These are phyloP conservation scores for Hordeum marinum DNA, from an alignment of 176 grass and related monocot species.

Conservation along the genomic window DNA sequence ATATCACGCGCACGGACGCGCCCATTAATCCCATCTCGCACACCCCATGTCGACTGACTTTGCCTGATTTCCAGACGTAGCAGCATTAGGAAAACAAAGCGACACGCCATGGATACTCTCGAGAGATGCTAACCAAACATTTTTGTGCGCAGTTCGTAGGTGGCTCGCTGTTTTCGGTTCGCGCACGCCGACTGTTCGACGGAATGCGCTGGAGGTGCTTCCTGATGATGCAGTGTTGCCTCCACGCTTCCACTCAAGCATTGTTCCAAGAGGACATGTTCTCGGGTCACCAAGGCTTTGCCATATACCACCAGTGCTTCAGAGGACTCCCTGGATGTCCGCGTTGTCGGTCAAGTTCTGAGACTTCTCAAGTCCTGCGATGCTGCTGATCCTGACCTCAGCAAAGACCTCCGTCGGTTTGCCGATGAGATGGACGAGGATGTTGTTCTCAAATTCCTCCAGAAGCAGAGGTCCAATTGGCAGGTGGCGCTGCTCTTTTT, in stretches of 20 bases:
- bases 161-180: background rate
- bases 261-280: background rate
- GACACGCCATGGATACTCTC: background rate
- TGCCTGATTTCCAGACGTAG: background rate
- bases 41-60: background rate
- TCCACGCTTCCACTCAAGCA: background rate
- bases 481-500: conserved; percentile 49
- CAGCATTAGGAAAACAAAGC: background rate
- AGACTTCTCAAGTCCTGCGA: conserved; percentile 37
- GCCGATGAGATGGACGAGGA: conserved; percentile 34
- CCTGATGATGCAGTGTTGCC: background rate
- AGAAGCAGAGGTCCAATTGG: conserved; percentile 58
- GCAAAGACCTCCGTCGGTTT: conserved; percentile 27
- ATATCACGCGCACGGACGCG: no score
- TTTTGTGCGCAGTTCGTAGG: background rate
- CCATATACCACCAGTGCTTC: background rate
- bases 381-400: background rate
- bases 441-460: conserved; percentile 44
- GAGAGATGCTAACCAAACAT: background rate
- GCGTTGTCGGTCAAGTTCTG: background rate
- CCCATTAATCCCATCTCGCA: background rate
- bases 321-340: background rate
- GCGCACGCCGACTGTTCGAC: conserved; percentile 7
- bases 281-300: background rate
- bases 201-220: background rate